Percentiles rank a stretch among this genome's conserved stretches.
Evolutionary conservation across 2,329 filamentous ascomycete genomes (phyloP).

Genomic region (Blastomyces silverae): DNA sequence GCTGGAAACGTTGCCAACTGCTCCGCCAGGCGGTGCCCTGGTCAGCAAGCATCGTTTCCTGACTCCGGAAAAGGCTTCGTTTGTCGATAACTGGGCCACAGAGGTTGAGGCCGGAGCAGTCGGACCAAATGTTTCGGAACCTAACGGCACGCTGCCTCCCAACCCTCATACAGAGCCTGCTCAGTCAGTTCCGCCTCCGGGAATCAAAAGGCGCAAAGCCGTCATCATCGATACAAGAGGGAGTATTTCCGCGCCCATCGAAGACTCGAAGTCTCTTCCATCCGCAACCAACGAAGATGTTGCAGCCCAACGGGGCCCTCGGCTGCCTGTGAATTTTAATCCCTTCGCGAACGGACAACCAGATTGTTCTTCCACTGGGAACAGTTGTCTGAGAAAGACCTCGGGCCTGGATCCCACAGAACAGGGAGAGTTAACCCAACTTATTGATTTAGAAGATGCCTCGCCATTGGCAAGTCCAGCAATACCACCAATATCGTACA

Average conservation of each 20-base stretch:
- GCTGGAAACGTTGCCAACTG: not conserved
- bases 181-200: slow-evolving; percentile 3
- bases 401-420: not conserved
- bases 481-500: not conserved
- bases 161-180: slow-evolving; percentile 14
- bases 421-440: not conserved
- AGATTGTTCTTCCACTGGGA: not conserved
- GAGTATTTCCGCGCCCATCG: not conserved
- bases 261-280: not conserved
- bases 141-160: slow-evolving; percentile 11
- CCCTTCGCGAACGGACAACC: not conserved
- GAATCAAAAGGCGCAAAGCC: slow-evolving; percentile 9
- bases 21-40: slow-evolving; percentile 12
- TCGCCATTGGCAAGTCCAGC: not conserved
- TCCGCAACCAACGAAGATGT: not conserved
- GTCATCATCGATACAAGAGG: not conserved
- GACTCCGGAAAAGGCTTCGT: slow-evolving; percentile 27
- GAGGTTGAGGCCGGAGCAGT: slow-evolving; percentile 22
- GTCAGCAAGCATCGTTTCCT: slow-evolving; percentile 24
- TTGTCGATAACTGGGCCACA: slow-evolving; percentile 30
- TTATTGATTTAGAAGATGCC: slow-evolving; percentile 3
- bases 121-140: slow-evolving; percentile 13
- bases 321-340: slow-evolving; percentile 11
- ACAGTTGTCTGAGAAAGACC: not conserved
- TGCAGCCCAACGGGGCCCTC: not conserved